Percentiles rank a stretch among this genome's conserved stretches.
Evolutionary conservation across 179 eudicot genomes (phyloP).

Genomic region (Silene coronaria): DNA sequence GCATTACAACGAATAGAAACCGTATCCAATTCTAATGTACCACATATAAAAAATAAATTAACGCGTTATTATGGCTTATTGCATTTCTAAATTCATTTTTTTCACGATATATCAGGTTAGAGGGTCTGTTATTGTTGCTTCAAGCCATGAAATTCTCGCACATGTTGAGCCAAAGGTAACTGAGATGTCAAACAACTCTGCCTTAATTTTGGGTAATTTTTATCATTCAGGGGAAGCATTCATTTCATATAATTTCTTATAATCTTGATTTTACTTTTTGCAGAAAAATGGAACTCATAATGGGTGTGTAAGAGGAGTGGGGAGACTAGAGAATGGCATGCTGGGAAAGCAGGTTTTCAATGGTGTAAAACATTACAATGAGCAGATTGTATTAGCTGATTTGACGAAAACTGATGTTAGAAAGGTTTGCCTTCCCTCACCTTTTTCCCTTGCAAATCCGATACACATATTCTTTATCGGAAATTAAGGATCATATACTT

Average conservation of each 20-base stretch:
- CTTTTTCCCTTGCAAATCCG: no score
- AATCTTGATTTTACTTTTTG: not conserved
- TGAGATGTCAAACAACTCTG: not conserved
- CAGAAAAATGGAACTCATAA: conserved; percentile 52
- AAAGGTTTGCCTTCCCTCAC: conserved; percentile 32
- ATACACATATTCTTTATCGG: no score
- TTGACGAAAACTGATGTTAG: conserved; percentile 41
- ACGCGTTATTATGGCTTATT: not conserved
- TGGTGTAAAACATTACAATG: conserved; percentile 47
- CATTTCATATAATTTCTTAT: not conserved
- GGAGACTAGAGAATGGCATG: conserved; percentile 32
- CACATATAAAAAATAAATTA: not conserved
- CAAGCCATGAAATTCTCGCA: conserved; percentile 61
- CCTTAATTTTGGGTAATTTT: not conserved
- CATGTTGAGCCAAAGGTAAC: conserved; percentile 45
- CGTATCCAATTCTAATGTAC: no score
- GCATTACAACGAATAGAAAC: no score
- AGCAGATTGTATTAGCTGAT: conserved; percentile 51
- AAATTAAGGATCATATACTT: no score
- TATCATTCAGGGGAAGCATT: not conserved
- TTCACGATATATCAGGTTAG: conserved; percentile 39
- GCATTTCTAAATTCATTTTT: not conserved
- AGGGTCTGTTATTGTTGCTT: conserved; percentile 58
- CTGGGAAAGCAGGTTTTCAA: conserved; percentile 33
- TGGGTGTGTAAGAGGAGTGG: conserved; percentile 36